Percentiles rank a stretch among this genome's conserved stretches.
phyloP scores from a whole-genome alignment of 805 yeast genomes.

The Metschnikowia amazonensis region DNA sequence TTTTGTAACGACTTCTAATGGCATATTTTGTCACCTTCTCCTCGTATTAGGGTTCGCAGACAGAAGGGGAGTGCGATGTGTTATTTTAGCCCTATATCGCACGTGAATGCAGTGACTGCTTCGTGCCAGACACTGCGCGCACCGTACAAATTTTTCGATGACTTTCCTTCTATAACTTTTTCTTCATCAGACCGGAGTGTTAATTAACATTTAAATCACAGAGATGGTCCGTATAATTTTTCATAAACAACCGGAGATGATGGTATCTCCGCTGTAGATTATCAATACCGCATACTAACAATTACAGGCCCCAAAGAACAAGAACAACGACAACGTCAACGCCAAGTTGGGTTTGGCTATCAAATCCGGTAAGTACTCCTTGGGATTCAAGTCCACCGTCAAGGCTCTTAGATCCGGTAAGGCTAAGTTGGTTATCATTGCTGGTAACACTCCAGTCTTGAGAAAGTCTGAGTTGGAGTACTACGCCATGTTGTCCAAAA shows the following conservation, averaged over 20 bases:
- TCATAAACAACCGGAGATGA: not conserved
- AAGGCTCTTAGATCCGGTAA: conserved; percentile 98
- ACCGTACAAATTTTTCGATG: conserved; percentile 13
- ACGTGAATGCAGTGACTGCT: conserved; percentile 16
- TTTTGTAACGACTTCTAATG: not conserved
- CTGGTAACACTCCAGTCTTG: conserved; percentile 99
- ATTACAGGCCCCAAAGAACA: conserved; percentile 86
- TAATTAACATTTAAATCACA: conserved; percentile 44
- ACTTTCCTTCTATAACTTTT: not conserved
- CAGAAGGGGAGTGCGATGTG: not conserved
- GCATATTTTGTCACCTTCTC: not conserved
- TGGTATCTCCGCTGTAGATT: not conserved
- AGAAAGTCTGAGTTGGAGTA: conserved; percentile 99
- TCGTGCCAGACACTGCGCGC: conserved; percentile 11
- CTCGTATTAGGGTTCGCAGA: not conserved
- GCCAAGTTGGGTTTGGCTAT: conserved; percentile 96
- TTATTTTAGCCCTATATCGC: conserved; percentile 8
- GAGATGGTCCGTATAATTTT: conserved; percentile 88
- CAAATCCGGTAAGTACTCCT: conserved; percentile 99
- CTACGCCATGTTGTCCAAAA: conserved; percentile 99
- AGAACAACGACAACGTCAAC: conserved; percentile 94
- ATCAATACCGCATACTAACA: conserved; percentile 36
- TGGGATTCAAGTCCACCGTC: conserved; percentile 98
- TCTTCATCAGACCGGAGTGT: conserved; percentile 85
- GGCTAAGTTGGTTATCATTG: conserved; percentile 96